Evolutionary conservation across 148 eudicot species (phyloP), one percentile per base, ranked within the genome.

Genomic region (Chenopodium album): DNA sequence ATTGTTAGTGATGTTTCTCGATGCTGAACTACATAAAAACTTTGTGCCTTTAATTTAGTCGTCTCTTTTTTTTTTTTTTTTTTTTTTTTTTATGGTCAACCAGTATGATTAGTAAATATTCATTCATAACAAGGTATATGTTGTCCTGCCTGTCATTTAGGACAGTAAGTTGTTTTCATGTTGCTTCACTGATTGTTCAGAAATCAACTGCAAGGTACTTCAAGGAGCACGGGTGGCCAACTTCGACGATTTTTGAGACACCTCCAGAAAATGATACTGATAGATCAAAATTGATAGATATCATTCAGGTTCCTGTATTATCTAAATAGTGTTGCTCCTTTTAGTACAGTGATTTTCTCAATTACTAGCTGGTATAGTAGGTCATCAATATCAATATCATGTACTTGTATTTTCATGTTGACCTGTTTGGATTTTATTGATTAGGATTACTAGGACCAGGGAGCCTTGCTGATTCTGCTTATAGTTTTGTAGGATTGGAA

Each of bases 141-240:
- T 23, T 44, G 6, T 62, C 7, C 20, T 32, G 37, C 31, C 32
- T 71, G 14, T 72, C 7, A 48, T 41, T 6, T 41, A 41, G 44
- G 44, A 41, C 44, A 82, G 73, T 23, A 29, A 29, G 63, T 46
- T 78, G 46, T 16, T 76, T 59, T 79, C 74, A 68, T 52, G 73
- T 77, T 77, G 76, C 80, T 77, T 77, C 69, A 77, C 86, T 86
- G 82, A 86, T 65, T 84, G 77, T 23, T 80, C 82, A 73, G 77
- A 84, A 48, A 67, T 59, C 44, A 22, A 79, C 32, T 82, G 81
- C 84, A 87, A 96, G 98, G 98, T 96, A 96, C 72, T 96, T 96
- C 84, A 92, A 92, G 91, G 98, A 96, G 88, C 88, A 96, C 64
- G 98, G 99, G 54, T 96, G 98, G 98, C 99, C 99, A 47, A 86